phyloP scores from a whole-genome alignment of 2,329 filamentous ascomycete genomes.

The Metarhizium guizhouense region DNA sequence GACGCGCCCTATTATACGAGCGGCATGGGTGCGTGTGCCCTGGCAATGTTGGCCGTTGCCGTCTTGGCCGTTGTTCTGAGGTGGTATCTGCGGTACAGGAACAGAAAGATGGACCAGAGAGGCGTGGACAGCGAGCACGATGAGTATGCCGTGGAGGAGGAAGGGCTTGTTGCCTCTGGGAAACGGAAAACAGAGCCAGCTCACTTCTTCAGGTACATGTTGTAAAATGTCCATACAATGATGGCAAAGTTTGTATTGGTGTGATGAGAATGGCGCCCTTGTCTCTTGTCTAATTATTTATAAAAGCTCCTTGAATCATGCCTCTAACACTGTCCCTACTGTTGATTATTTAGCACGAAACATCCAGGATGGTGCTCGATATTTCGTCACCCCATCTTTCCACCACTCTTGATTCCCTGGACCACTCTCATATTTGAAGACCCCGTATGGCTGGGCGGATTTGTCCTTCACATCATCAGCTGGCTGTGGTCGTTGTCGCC shows the following conservation, averaged over 20 bases:
- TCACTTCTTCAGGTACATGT: constrained; percentile 36
- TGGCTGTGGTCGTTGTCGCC: constrained; percentile 14
- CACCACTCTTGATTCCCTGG: constrained; percentile 24
- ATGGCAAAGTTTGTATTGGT: not conserved
- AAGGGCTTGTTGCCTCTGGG: constrained; percentile 27
- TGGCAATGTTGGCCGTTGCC: constrained; percentile 54
- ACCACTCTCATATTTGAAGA: constrained; percentile 16
- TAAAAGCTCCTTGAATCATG: not conserved
- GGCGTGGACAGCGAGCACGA: constrained; percentile 17
- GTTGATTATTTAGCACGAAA: not conserved
- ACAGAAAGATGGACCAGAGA: constrained; percentile 33
- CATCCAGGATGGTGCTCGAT: constrained; percentile 10
- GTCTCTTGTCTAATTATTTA: not conserved
- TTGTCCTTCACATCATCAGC: constrained; percentile 15
- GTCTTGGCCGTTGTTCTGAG: constrained; percentile 45
- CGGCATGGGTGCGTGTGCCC: constrained; percentile 55
- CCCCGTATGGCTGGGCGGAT: constrained; percentile 12
- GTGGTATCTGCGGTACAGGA: constrained; percentile 41
- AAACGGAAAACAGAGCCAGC: constrained; percentile 12
- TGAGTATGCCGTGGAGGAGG: constrained; percentile 25
- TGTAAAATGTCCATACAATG: constrained; percentile 19
- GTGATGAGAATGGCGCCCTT: not conserved
- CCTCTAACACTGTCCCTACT: not conserved
- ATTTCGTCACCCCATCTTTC: constrained; percentile 24
- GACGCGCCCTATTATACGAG: constrained; percentile 53